phyloP scores from a whole-genome alignment of 73 alveolate species.

The Paramecium octaurelia region DNA sequence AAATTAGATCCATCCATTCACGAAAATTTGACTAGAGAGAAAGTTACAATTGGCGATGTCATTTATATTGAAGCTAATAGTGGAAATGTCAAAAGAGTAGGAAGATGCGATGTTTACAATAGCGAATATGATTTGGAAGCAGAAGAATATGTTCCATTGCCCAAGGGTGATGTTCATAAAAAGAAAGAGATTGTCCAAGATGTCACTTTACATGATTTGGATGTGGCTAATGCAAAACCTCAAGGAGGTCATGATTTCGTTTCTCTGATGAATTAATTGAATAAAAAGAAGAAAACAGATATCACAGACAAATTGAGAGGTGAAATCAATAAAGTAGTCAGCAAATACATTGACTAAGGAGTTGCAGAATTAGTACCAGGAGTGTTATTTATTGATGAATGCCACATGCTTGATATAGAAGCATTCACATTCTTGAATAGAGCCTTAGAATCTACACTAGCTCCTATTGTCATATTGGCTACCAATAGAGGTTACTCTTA shows the following conservation, averaged over 20 bases:
- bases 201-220: conserved; percentile 99
- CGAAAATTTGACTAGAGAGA: conserved; percentile 98
- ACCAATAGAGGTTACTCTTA: conserved; percentile 97
- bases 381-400: conserved; percentile 99
- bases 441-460: conserved; percentile 94
- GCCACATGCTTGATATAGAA: conserved; percentile 99
- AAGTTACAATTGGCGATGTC: conserved; percentile 98
- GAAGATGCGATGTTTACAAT: conserved; percentile 98
- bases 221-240: conserved; percentile 99
- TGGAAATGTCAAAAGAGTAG: conserved; percentile 99
- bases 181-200: conserved; percentile 99
- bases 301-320: conserved; percentile 98
- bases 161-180: conserved; percentile 99
- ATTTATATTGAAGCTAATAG: conserved; percentile 99
- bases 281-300: conserved; percentile 98
- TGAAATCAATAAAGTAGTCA: conserved; percentile 98
- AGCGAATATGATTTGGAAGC: conserved; percentile 99
- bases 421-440: conserved; percentile 99
- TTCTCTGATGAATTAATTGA: conserved; percentile 96
- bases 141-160: conserved; percentile 99
- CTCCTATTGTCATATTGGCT: conserved; percentile 99
- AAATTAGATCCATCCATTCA: conserved; percentile 98
- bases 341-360: conserved; percentile 99
- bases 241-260: conserved; percentile 99
- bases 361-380: conserved; percentile 99